Conservation (phyloP, 129 eudicot genomes). For the Apium graveolens region DNA sequence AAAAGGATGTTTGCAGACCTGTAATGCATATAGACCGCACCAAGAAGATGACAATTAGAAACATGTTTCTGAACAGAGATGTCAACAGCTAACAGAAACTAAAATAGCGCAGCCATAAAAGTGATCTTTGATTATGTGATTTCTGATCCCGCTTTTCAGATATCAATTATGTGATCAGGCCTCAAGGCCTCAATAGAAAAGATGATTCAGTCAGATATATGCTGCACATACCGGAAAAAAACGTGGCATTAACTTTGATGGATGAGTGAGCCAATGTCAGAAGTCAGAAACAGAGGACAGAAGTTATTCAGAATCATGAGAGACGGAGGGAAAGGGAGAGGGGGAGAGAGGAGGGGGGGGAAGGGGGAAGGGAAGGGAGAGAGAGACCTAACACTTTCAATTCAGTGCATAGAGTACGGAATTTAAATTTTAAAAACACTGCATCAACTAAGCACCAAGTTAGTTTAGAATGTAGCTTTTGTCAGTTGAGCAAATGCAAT, state of each 20-base stretch:
- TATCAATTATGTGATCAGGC: background rate
- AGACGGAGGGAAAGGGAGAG: background rate
- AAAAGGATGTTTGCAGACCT: conserved; percentile 92
- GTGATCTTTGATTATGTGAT: background rate
- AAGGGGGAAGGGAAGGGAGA: too few relatives aligned
- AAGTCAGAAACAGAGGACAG: background rate
- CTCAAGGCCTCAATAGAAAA: background rate
- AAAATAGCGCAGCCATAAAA: background rate
- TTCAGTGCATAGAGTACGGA: too few relatives aligned
- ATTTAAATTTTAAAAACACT: too few relatives aligned
- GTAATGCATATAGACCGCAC: conserved; percentile 19
- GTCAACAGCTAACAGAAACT: background rate
- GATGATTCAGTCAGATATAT: background rate
- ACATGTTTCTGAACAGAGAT: background rate
- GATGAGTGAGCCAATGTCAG: background rate
- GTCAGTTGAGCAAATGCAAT: too few relatives aligned
- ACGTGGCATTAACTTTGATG: background rate
- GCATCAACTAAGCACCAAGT: too few relatives aligned
- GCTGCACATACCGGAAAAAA: background rate
- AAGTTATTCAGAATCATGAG: too few relatives aligned
- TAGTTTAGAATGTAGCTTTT: too few relatives aligned
- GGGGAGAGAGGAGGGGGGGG: too few relatives aligned
- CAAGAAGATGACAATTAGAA: background rate
- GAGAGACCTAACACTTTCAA: too few relatives aligned
- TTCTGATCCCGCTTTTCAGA: background rate